A percentile compares a stretch with the other conserved stretches of the same genome.
These are phyloP conservation scores for Coniosporium apollinis DNA, from an alignment of 495 filamentous ascomycete species.

Conservation along the genomic window DNA sequence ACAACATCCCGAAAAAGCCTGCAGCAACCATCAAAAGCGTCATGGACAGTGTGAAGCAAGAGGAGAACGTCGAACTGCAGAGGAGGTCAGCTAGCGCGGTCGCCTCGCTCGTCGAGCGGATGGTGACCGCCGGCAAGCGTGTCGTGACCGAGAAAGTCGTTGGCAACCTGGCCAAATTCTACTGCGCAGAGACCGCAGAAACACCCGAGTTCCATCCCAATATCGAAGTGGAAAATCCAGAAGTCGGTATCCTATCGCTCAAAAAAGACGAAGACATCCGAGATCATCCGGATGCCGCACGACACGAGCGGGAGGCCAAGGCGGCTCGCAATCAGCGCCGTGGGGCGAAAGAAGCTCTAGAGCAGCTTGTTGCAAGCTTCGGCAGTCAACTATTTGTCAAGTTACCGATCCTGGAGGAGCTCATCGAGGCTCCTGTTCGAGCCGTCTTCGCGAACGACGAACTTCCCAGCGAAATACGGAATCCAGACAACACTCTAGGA, in stretches of 20 bases:
- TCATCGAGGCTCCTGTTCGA: conserved; percentile 67
- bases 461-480: conserved; percentile 48
- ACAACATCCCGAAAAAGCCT: conserved; percentile 76
- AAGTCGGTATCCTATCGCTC: conserved; percentile 69
- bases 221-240: conserved; percentile 33
- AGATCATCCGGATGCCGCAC: conserved; percentile 76
- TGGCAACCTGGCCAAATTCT: conserved; percentile 86
- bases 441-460: conserved; percentile 53
- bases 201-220: conserved; percentile 86
- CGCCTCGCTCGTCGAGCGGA: conserved; percentile 66
- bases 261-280: conserved; percentile 93
- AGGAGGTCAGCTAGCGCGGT: conserved; percentile 72
- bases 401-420: conserved; percentile 58
- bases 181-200: conserved; percentile 90
- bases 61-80: conserved; percentile 84
- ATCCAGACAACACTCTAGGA: conserved; percentile 54
- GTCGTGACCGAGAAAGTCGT: conserved; percentile 87
- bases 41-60: conserved; percentile 94
- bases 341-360: conserved; percentile 86
- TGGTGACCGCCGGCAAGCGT: conserved; percentile 55
- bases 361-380: conserved; percentile 67
- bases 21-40: conserved; percentile 79
- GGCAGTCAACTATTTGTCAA: conserved; percentile 56
- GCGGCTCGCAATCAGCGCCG: conserved; percentile 76
- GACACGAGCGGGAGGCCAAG: conserved; percentile 71